Evolutionary conservation across 345 rosid species (phyloP).

Genomic region (Euphorbia tirucalli): DNA sequence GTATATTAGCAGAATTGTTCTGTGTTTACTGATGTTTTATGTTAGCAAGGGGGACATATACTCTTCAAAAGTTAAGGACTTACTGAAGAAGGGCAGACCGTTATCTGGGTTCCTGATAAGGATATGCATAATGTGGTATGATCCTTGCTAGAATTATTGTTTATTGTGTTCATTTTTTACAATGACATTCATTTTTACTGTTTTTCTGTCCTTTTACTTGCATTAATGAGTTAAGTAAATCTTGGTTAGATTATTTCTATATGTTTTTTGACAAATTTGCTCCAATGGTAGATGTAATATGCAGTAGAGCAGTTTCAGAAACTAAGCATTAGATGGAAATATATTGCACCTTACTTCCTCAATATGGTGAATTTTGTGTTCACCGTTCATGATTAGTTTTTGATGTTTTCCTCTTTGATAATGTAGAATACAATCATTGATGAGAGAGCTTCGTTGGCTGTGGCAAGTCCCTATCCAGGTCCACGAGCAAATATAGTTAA

Average conservation of each 20-base stretch:
- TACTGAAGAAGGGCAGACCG: conserved; percentile 66
- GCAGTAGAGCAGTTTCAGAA: not conserved
- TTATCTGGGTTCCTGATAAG: too few relatives aligned
- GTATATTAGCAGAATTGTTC: not conserved
- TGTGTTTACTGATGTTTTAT: conserved; percentile 12
- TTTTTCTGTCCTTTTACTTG: too few relatives aligned
- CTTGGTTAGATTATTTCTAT: too few relatives aligned
- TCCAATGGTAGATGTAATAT: too few relatives aligned
- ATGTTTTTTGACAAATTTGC: too few relatives aligned
- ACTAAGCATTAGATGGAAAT: not conserved
- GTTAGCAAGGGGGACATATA: conserved; percentile 57
- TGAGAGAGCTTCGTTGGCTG: conserved; percentile 74
- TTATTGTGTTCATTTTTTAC: too few relatives aligned
- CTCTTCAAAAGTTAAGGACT: conserved; percentile 79
- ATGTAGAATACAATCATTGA: conserved; percentile 74
- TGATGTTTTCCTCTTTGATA: conserved; percentile 7
- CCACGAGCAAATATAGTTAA: conserved; percentile 53
- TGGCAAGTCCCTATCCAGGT: conserved; percentile 66
- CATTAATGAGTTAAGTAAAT: too few relatives aligned
- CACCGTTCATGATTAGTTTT: not conserved
- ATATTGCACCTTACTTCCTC: not conserved
- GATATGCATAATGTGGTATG: too few relatives aligned
- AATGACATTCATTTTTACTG: too few relatives aligned
- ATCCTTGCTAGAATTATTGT: too few relatives aligned
- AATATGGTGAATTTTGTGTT: not conserved